Base-by-base conservation (phyloP, 352 stramenopile species). In the Pythium phragmitis region DNA sequence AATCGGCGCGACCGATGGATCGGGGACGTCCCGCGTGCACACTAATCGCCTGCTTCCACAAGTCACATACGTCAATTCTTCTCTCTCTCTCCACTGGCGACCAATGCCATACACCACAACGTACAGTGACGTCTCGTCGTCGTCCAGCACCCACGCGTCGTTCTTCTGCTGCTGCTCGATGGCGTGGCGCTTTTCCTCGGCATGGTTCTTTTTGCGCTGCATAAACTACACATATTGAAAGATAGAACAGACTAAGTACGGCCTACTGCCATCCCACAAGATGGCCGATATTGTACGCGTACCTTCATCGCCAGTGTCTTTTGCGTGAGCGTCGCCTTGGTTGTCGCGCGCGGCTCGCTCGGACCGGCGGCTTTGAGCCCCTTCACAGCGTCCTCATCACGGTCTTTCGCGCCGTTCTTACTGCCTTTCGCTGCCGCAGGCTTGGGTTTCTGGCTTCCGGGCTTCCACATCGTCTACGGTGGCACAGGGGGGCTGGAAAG, bases 251-350 rank as follows among this genome's bases (percentile, higher is more conserved):
- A 60, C 26, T 30, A 46, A 49, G 16, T 11, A 14, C 30, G 19
- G 13, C 23, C 11, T 33, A 54, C 7, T 34, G 12, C 28, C 7
- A 12, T 43, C 26, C 49, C 39, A 28, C 19, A 41, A 6, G 4
- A 39, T 13, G 1, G 34, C 34, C 7, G 14, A 12, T 37, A 3
- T 0, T 34, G 21, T 30, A 2, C 19, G n/a, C 42, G 41, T 19
- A 83, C 78, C 79, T 94, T 94, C 85, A 94, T 94, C 17, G 85
- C 85, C 39, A 94, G 71, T 41, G 85, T 94, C 68, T 94, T 94
- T 65, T 91, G 80, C 36, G 85, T 91, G 28, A 94, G 72, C 55
- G 67, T 57, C 0, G 76, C 65, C 57, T 85, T 85, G 66, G 76
- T 68, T 28, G 74, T 79, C 41, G 74, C 11, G 12, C 72, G 65